Evolutionary conservation across 1,284 basidiomycete genomes (phyloP), one percentile per base, ranked within the genome.

Genomic region (Pseudozyma thailandica): DNA sequence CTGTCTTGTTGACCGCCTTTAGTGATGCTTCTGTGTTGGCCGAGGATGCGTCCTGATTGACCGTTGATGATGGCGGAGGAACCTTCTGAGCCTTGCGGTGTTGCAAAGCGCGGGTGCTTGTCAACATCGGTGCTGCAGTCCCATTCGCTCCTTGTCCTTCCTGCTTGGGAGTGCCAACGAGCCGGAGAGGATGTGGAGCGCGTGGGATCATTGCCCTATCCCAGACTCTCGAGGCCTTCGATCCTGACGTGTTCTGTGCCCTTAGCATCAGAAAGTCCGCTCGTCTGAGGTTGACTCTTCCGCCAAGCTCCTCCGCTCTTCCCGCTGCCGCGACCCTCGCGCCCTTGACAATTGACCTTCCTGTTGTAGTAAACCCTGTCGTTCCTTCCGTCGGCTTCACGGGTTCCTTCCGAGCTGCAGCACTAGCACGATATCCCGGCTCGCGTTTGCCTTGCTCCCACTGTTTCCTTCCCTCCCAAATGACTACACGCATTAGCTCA

Each of bases 401-500:
- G 16, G 44, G n/a, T 18, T 33, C 35, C 30, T 33, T 38, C 13
- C 53, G 41, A 16, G 55, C 33, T 5, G 37, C 7, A 30, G 48
- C 26, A 25, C 33, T 25, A 13, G 46, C 31, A 7, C 53, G 63
- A 31, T 56, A 66, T 16, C 61, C 61, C 6, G 68, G 37, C 37
- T 72, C 68, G 2, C 69, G 62, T 30, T 75, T 73, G 9, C 57
- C 63, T 50, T 75, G 72, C 16, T 79, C 77, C 82, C 79, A 81
- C 20, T 65, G 54, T 39, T 78, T 66, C 7, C 78, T 38, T 0
- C 83, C 82, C 30, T 83, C 72, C 75, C 75, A 83, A 20, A 84
- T 76, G 15, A 82, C 83, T 3, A 72, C 72, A 9, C 84, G 68
- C 63, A 79, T 70, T 38, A 83, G 57, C 52, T 84, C 84, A 44